phyloP scores from a whole-genome alignment of 768 basidiomycete genomes.

The Coprinopsis strossmayeri region DNA sequence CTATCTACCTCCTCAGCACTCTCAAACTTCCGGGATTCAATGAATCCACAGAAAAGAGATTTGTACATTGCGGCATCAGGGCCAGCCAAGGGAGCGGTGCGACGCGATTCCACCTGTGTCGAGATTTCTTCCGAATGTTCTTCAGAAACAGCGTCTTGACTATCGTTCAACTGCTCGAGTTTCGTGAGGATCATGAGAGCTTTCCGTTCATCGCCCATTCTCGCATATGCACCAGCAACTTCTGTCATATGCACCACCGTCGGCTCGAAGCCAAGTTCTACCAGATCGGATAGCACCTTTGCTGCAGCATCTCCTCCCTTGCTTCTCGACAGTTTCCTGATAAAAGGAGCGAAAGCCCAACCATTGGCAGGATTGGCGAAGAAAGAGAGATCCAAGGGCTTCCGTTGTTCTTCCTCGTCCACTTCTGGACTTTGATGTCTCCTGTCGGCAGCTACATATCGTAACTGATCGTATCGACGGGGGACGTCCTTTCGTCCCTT shows the following conservation, averaged over 20 bases:
- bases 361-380: not conserved
- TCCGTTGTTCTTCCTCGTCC: not conserved
- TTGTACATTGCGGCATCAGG: not conserved
- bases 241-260: slow-evolving; percentile 43
- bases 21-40: not conserved
- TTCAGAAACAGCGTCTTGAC: no score
- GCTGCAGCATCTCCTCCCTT: slow-evolving; percentile 27
- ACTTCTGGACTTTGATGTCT: not conserved
- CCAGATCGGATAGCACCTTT: slow-evolving; percentile 48
- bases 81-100: not conserved
- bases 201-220: slow-evolving; percentile 24
- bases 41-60: not conserved
- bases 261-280: slow-evolving; percentile 36
- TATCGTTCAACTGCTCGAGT: no score
- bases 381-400: not conserved
- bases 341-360: slow-evolving; percentile 47
- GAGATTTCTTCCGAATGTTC: not conserved
- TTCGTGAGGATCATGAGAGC: slow-evolving; percentile 36
- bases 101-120: not conserved
- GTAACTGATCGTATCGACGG: slow-evolving; percentile 37
- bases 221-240: slow-evolving; percentile 40
- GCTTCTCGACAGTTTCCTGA: slow-evolving; percentile 30
- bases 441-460: slow-evolving; percentile 19
- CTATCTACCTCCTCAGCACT: not conserved
- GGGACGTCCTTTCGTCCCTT: slow-evolving; percentile 20